Base-by-base conservation (phyloP, 345 rosid species). In the Boechera divaricarpa region DNA sequence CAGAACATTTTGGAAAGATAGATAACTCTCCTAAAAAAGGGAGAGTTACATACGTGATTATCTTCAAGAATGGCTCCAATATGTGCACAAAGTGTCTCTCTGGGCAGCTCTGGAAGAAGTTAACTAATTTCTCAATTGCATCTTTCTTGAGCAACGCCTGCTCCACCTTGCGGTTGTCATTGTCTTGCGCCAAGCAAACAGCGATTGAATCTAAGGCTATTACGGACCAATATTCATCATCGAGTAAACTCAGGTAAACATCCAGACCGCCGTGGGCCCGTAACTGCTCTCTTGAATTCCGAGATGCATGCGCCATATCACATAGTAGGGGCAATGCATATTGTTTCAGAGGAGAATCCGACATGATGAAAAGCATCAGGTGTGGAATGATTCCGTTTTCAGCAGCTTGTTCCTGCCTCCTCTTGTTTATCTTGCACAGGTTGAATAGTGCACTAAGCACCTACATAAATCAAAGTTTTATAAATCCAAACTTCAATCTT, bases 261-360 rank as follows among this genome's bases (percentile, higher is more conserved):
- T 96, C 98, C 76, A 96, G 83, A 55, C 98, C 98, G 15, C 96
- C 99, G 75, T 96, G 98, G 36, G 94, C 99, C 78, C 98, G 87
- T 76, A 96, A 77, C 79, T 93, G 99, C 81, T 96, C 99, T 82
- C 99, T 88, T 52, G 99, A 91, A 77, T 91, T 93, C 57, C 93
- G 97, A 10, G 99, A 96, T 9, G 99, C 99, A 80, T 93, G 99
- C 54, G 99, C 99, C 99, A 96, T 96, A 82, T 96, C 99, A 76
- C 99, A 96, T 45, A 96, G 81, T 54, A 93, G 85, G 58, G 99
- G 95, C 82, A 96, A 83, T 16, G 99, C 99, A 72, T 82, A 81
- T 62, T 83, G 94, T 81, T 90, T 96, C 72, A 96, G 82, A 39
- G 89, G 87, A 73, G 97, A 93, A 67, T 80, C 89, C 24, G 94